phyloP scores from a whole-genome alignment of 805 yeast genomes.

The Candida adriatica region DNA sequence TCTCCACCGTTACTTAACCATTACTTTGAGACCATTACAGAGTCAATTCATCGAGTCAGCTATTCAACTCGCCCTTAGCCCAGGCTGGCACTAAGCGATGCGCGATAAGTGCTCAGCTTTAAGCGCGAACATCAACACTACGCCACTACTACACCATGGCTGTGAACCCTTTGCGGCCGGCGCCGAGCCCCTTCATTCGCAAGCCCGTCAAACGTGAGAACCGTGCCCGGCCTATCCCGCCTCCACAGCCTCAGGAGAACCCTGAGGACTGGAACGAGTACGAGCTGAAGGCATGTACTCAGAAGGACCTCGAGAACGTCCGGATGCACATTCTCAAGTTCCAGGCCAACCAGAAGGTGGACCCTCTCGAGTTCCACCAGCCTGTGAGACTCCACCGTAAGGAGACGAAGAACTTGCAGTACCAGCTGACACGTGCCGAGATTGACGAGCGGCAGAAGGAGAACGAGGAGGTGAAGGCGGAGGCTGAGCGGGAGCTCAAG shows the following conservation, averaged over 20 bases:
- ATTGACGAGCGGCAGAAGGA: constrained; percentile 56
- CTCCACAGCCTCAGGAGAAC: constrained; percentile 16
- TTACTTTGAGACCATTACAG: no score
- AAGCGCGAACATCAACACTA: no score
- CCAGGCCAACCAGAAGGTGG: constrained; percentile 64
- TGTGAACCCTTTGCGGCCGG: constrained; percentile 1
- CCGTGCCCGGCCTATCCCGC: constrained; percentile 8
- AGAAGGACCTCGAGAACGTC: constrained; percentile 62
- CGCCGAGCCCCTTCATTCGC: constrained; percentile 1
- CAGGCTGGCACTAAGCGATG: no score
- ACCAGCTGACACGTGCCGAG: constrained; percentile 73
- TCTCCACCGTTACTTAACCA: no score
- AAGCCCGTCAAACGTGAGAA: constrained; percentile 2
- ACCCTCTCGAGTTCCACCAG: constrained; percentile 64
- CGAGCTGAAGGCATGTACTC: constrained; percentile 61
- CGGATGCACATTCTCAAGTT: constrained; percentile 79
- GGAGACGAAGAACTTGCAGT: constrained; percentile 88
- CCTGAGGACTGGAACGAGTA: constrained; percentile 30
- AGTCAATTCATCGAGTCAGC: no score
- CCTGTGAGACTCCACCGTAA: constrained; percentile 90
- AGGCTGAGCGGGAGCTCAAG: constrained; percentile 27
- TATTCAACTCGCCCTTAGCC: no score
- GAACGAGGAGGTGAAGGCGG: constrained; percentile 29
- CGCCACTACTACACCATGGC: background rate
- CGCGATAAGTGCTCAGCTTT: no score